Conservation (phyloP, 108 stramenopile genomes). For the Cyclostephanos invisitatus region DNA sequence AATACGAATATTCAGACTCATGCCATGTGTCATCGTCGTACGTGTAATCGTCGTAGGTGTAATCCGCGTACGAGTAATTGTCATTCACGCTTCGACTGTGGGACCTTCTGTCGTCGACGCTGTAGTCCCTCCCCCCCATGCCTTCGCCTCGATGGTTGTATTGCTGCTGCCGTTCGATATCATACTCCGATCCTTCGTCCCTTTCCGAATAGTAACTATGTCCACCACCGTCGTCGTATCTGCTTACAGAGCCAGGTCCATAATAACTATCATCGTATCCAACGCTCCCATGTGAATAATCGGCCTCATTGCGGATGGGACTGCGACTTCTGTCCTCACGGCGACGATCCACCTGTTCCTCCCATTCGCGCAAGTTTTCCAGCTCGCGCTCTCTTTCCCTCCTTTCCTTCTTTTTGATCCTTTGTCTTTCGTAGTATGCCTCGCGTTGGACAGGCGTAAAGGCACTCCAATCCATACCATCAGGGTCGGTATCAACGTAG, state of each 20-base stretch:
- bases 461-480: constrained; percentile 54
- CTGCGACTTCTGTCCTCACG: constrained; percentile 4
- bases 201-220: constrained; percentile 18
- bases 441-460: constrained; percentile 35
- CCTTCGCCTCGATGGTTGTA: constrained; percentile 6
- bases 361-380: constrained; percentile 7
- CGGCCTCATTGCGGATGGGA: constrained; percentile 18
- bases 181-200: constrained; percentile 8
- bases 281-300: constrained; percentile 3
- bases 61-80: not conserved
- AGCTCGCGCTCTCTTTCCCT: constrained; percentile 20
- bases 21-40: not conserved
- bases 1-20: not conserved
- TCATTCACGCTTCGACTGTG: constrained; percentile 1
- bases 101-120: not conserved
- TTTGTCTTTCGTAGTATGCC: constrained; percentile 31
- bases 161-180: constrained; percentile 7
- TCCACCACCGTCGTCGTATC: constrained; percentile 17
- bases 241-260: not conserved
- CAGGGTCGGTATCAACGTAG: constrained; percentile 50
- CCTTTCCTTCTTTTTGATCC: constrained; percentile 21
- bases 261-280: constrained; percentile 8
- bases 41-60: not conserved
- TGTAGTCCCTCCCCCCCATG: constrained; percentile 12
- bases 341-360: constrained; percentile 8